These are phyloP conservation scores for Penicillium lagena DNA, from an alignment of 495 filamentous ascomycete species.

Conservation along the genomic window DNA sequence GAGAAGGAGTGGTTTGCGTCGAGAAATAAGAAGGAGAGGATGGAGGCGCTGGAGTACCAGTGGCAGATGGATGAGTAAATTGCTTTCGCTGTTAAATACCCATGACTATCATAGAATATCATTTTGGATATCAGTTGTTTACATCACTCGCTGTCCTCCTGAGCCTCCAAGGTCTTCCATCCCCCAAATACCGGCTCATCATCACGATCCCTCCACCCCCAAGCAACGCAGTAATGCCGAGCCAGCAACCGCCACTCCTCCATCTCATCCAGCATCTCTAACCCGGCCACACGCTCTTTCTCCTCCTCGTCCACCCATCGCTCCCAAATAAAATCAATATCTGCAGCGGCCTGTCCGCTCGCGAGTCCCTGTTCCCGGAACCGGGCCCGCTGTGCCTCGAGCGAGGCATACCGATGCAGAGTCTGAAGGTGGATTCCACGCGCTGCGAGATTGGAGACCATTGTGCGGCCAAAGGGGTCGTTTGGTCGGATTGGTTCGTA, in stretches of 20 bases:
- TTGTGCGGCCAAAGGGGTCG: slow-evolving; percentile 81
- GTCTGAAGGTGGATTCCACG: slow-evolving; percentile 81
- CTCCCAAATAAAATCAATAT: slow-evolving; percentile 71
- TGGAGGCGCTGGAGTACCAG: slow-evolving; percentile 75
- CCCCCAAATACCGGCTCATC: slow-evolving; percentile 25
- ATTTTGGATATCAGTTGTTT: no score
- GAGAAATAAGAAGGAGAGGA: slow-evolving; percentile 64
- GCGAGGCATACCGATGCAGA: slow-evolving; percentile 58
- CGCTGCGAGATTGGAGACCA: slow-evolving; percentile 86
- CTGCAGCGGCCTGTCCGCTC: slow-evolving; percentile 50
- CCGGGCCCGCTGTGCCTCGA: slow-evolving; percentile 59
- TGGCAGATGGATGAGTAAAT: slow-evolving; percentile 90
- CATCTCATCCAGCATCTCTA: slow-evolving; percentile 92
- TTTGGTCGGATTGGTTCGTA: slow-evolving; percentile 85
- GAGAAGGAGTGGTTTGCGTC: slow-evolving; percentile 92
- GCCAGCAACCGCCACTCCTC: slow-evolving; percentile 91
- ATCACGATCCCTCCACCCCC: slow-evolving; percentile 62
- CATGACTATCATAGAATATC: no score
- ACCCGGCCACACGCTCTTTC: slow-evolving; percentile 66
- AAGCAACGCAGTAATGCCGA: slow-evolving; percentile 82
- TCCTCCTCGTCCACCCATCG: slow-evolving; percentile 66
- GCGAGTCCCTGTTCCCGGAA: slow-evolving; percentile 56
- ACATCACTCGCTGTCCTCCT: not conserved
- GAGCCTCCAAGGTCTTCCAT: slow-evolving; percentile 29
- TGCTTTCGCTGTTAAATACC: not conserved